Conservation (phyloP, 2,329 filamentous ascomycete species). For the Colletotrichum salicis region DNA sequence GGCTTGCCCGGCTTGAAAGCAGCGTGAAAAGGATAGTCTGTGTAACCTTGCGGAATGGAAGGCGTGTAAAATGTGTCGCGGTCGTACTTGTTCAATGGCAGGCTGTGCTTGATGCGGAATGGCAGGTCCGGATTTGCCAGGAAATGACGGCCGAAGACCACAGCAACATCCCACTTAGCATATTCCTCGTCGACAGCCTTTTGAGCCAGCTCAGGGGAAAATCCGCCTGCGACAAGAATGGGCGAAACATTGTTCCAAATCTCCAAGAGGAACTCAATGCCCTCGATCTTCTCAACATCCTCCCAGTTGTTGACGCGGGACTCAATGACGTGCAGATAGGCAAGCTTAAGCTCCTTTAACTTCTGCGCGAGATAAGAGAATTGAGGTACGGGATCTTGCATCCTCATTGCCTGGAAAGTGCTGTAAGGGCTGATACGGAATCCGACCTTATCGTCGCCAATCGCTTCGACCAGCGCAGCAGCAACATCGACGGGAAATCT, state of each 20-base stretch:
- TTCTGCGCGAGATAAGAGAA: conserved; percentile 67
- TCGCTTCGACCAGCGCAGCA: conserved; percentile 47
- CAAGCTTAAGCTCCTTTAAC: conserved; percentile 62
- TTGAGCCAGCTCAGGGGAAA: conserved; percentile 39
- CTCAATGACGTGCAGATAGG: conserved; percentile 72
- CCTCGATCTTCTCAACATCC: conserved; percentile 50
- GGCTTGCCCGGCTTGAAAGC: conserved; percentile 21
- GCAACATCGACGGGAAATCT: conserved; percentile 64
- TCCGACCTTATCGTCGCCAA: conserved; percentile 63
- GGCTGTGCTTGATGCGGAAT: conserved; percentile 40
- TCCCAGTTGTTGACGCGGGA: conserved; percentile 58
- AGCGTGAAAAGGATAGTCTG: conserved; percentile 42
- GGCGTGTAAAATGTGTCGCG: conserved; percentile 42
- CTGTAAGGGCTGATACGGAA: conserved; percentile 71
- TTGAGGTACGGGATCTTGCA: conserved; percentile 71
- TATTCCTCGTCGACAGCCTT: conserved; percentile 44
- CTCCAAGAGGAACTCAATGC: conserved; percentile 47
- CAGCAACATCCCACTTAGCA: conserved; percentile 43
- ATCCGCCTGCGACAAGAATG: conserved; percentile 49
- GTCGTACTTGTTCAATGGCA: conserved; percentile 42
- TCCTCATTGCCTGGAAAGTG: conserved; percentile 71
- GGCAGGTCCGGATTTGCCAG: conserved; percentile 45
- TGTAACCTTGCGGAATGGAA: conserved; percentile 38
- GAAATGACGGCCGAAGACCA: conserved; percentile 48
- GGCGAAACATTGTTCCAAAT: conserved; percentile 44